phyloP scores from a whole-genome alignment of 179 eudicot genomes.

The Silene noctiflora region DNA sequence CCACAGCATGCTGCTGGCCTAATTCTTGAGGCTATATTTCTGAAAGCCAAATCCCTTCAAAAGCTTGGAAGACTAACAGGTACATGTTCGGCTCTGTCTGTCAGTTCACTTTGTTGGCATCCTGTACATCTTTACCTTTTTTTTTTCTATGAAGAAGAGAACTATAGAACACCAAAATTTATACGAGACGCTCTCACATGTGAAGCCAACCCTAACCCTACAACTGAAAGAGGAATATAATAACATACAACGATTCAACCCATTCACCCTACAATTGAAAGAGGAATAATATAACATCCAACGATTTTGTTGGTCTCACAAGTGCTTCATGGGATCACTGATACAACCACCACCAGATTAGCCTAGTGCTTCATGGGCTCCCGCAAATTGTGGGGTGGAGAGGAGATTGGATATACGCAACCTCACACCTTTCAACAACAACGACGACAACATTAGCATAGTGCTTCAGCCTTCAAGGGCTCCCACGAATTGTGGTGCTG shows the following conservation, averaged over 20 bases:
- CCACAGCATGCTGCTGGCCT: slow-evolving; percentile 44
- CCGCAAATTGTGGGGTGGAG: too few relatives aligned
- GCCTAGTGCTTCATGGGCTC: not conserved
- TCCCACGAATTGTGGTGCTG: too few relatives aligned
- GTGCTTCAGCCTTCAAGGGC: too few relatives aligned
- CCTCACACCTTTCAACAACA: too few relatives aligned
- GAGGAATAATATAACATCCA: not conserved
- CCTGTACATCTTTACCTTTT: not conserved
- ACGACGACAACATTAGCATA: too few relatives aligned
- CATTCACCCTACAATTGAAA: not conserved
- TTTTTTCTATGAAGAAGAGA: not conserved
- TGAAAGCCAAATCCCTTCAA: slow-evolving; percentile 53
- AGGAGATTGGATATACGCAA: too few relatives aligned
- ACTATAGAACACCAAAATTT: not conserved
- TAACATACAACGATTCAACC: not conserved
- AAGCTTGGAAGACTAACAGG: slow-evolving; percentile 49
- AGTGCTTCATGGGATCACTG: not conserved
- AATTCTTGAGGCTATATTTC: slow-evolving; percentile 43
- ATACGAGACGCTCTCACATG: not conserved
- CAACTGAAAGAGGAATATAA: not conserved
- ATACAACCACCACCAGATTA: not conserved
- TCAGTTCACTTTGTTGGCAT: not conserved
- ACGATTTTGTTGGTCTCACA: not conserved
- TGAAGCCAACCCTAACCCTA: not conserved
- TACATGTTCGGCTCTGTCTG: slow-evolving; percentile 11